Evolutionary conservation across 2,329 filamentous ascomycete genomes (phyloP), one percentile per base, ranked within the genome.

Genomic region (Mariannaea sp.): DNA sequence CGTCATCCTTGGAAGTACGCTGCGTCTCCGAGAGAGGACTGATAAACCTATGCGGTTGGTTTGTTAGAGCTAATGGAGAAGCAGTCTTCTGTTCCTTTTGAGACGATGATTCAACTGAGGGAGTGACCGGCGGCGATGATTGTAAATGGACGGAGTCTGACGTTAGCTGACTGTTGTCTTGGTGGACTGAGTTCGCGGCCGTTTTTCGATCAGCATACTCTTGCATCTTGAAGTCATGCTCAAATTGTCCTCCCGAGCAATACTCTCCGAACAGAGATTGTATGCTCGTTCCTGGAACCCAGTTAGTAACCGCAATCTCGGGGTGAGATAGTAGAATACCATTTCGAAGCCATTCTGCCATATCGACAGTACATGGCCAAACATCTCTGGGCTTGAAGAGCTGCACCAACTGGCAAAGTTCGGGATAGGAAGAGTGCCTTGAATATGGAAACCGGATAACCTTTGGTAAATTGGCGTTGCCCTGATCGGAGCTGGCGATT

Each of bases 351-450:
- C 92, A 97, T 1, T 74, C 73, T 0, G 70, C 64, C 13, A 80
- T 71, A 55, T 90, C 80, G 2, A 88, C 83, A 0, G 91, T 96
- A 66, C 92, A 96, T 0, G 92, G 91, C 76, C 88, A 89, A 2
- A 97, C 77, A 62, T 97, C 91, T 39, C 74, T 83, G 0, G 92
- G 92, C 22, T 75, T 81, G 62, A 97, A 89, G 0, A 78, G 76
- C 3, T 76, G 68, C 1, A 96, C 77, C 1, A 97, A 74, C 47
- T 84, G 73, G 58, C 90, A 88, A 3, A 96, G 80, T 68, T 97
- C 93, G 0, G 78, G 75, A 55, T 94, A 93, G 0, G 90, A 96
- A 0, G 93, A 95, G 70, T 97, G 93, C 1, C 93, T 83, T 0
- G 93, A 93, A 66, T 92, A 97, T 0, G 92, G 90, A 60, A 96